These are phyloP conservation scores for Epithemia pelagica DNA, from an alignment of 108 stramenopile species.

Conservation along the genomic window DNA sequence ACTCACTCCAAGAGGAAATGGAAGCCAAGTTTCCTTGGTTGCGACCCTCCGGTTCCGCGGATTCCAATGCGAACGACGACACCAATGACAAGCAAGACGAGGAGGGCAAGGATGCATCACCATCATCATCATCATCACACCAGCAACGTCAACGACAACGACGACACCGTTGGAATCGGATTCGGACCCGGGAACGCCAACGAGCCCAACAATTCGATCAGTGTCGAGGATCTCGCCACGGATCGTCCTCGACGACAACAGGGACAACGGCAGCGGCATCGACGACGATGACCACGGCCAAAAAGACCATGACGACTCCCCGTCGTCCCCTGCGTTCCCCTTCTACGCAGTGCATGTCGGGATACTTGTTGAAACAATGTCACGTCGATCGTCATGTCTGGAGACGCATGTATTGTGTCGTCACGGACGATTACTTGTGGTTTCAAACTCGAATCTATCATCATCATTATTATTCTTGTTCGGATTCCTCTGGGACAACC, in stretches of 20 bases:
- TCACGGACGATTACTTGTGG: slow-evolving; percentile 51
- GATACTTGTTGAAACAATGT: slow-evolving; percentile 44
- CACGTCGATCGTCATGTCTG: slow-evolving; percentile 33
- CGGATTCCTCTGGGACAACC: background rate
- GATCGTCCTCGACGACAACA: background rate
- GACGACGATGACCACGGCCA: background rate
- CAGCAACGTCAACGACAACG: too few relatives aligned
- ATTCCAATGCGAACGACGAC: background rate
- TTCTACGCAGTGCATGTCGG: slow-evolving; percentile 6
- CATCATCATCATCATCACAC: too few relatives aligned
- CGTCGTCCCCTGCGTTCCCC: too few relatives aligned
- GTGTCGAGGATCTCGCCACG: background rate
- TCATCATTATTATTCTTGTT: background rate
- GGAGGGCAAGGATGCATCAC: too few relatives aligned
- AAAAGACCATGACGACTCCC: background rate
- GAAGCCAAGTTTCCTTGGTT: background rate
- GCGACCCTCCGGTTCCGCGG: background rate
- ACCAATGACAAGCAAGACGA: background rate
- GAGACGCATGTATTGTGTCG: slow-evolving; percentile 30
- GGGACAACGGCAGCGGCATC: background rate
- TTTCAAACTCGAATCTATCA: slow-evolving; percentile 25
- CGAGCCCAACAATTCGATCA: slow-evolving; percentile 16
- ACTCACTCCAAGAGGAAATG: background rate
- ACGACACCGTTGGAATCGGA: background rate
- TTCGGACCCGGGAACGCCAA: slow-evolving; percentile 18